phyloP scores from a whole-genome alignment of 2,329 filamentous ascomycete genomes.

The Claviceps sorghi region DNA sequence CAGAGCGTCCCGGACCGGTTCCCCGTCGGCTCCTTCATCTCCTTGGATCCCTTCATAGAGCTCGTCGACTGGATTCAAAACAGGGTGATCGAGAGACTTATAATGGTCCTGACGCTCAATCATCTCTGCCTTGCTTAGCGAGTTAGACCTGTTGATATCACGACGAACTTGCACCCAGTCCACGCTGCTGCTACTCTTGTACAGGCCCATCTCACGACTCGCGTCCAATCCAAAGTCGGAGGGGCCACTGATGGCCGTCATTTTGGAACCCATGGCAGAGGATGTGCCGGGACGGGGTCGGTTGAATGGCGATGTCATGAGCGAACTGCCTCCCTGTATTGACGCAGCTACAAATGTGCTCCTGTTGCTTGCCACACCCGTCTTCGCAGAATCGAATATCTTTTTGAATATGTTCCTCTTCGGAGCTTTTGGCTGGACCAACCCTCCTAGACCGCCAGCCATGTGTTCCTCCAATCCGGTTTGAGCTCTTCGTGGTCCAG shows the following conservation, averaged over 20 bases:
- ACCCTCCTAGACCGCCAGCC: conserved; percentile 59
- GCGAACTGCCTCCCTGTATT: conserved; percentile 26
- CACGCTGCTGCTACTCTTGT: conserved; percentile 32
- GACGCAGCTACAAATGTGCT: conserved; percentile 58
- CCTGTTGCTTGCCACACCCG: conserved; percentile 75
- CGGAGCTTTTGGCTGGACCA: conserved; percentile 60
- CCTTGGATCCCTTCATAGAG: conserved; percentile 74
- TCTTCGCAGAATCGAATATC: conserved; percentile 87
- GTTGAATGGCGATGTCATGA: conserved; percentile 28
- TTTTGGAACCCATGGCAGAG: conserved; percentile 31
- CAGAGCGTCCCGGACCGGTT: conserved; percentile 65
- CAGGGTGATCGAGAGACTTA: conserved; percentile 84
- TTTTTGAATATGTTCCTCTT: conserved; percentile 91
- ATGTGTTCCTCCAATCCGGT: conserved; percentile 51
- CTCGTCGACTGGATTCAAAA: conserved; percentile 79
- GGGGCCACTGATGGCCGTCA: conserved; percentile 20
- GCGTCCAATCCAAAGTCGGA: conserved; percentile 30
- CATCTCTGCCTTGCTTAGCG: conserved; percentile 75
- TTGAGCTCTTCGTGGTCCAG: conserved; percentile 44
- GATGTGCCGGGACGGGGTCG: conserved; percentile 24
- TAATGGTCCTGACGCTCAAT: conserved; percentile 76
- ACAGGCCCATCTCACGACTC: conserved; percentile 57
- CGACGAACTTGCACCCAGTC: conserved; percentile 98
- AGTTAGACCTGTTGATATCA: conserved; percentile 91
- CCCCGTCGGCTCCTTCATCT: conserved; percentile 75